phyloP scores from a whole-genome alignment of 176 grass and related monocot species.

The Otatea glauca region DNA sequence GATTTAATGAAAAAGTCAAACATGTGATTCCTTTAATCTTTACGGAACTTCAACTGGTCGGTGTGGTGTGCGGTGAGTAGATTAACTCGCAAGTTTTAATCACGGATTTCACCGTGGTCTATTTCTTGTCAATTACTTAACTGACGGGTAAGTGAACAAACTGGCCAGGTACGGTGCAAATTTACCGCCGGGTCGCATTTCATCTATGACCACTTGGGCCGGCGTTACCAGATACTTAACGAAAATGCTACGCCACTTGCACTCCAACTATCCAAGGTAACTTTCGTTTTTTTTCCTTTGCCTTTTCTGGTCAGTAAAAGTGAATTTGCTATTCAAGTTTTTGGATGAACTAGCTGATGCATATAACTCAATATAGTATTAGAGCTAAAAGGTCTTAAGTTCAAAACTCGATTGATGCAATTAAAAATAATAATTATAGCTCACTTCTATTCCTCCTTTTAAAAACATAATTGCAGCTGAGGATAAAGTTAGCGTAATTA shows the following conservation, averaged over 20 bases:
- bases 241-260: slow-evolving; percentile 43
- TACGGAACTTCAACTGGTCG: slow-evolving; percentile 3
- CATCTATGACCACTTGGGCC: slow-evolving; percentile 3
- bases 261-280: slow-evolving; percentile 34
- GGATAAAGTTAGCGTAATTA: no score
- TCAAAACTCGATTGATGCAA: no score
- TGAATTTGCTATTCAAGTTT: no score
- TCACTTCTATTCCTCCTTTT: no score
- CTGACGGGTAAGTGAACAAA: background rate
- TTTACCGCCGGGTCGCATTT: slow-evolving; percentile 19
- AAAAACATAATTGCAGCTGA: no score
- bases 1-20: background rate
- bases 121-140: slow-evolving; percentile 29
- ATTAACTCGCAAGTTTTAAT: background rate
- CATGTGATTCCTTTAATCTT: slow-evolving; percentile 30
- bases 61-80: background rate
- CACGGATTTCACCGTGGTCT: background rate
- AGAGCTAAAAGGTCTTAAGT: no score
- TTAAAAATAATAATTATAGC: no score
- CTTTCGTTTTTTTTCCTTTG: slow-evolving; percentile 15
- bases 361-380: no score
- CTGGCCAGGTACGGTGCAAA: slow-evolving; percentile 2
- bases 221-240: slow-evolving; percentile 32
- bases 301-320: background rate
- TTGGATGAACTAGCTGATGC: no score